phyloP scores from a whole-genome alignment of 2,329 filamentous ascomycete species.

The Pestalotiopsis sp. region DNA sequence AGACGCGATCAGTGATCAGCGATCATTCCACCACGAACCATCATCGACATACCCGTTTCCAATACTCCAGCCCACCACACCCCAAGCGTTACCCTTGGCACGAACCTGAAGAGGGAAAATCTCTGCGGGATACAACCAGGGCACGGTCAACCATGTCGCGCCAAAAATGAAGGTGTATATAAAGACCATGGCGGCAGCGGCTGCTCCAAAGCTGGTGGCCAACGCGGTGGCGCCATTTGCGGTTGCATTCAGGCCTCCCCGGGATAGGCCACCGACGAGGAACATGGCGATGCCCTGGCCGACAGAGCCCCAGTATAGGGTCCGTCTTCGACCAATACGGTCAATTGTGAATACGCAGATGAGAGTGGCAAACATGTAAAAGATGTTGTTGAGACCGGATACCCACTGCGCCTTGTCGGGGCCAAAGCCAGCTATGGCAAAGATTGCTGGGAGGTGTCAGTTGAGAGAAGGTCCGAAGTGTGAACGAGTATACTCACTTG shows the following conservation, averaged over 20 bases:
- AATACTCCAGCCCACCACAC: slow-evolving; percentile 76
- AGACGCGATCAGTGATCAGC: neutral
- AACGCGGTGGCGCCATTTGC: slow-evolving; percentile 45
- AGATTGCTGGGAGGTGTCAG: slow-evolving; percentile 44
- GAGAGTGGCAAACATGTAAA: slow-evolving; percentile 64
- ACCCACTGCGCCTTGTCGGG: slow-evolving; percentile 66
- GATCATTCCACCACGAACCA: neutral
- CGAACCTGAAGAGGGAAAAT: slow-evolving; percentile 74
- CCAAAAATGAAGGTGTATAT: slow-evolving; percentile 68
- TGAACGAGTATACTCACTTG: slow-evolving; percentile 24
- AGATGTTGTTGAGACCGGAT: slow-evolving; percentile 54
- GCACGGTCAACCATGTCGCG: slow-evolving; percentile 62
- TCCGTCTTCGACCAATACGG: slow-evolving; percentile 69
- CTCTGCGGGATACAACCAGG: slow-evolving; percentile 58
- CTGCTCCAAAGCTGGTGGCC: slow-evolving; percentile 58
- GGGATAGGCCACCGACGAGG: slow-evolving; percentile 64
- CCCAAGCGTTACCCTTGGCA: slow-evolving; percentile 76
- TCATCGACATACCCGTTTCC: slow-evolving; percentile 62
- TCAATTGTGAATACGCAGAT: slow-evolving; percentile 73
- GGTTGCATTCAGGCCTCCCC: slow-evolving; percentile 51
- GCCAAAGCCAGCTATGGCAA: slow-evolving; percentile 68
- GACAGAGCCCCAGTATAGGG: slow-evolving; percentile 68
- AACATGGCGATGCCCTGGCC: slow-evolving; percentile 70
- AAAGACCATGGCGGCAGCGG: slow-evolving; percentile 72
- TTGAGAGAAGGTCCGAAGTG: neutral